Percentiles rank a stretch among this genome's conserved stretches.
Evolutionary conservation across 345 rosid species (phyloP).

Genomic region (Ceriops zippeliana): DNA sequence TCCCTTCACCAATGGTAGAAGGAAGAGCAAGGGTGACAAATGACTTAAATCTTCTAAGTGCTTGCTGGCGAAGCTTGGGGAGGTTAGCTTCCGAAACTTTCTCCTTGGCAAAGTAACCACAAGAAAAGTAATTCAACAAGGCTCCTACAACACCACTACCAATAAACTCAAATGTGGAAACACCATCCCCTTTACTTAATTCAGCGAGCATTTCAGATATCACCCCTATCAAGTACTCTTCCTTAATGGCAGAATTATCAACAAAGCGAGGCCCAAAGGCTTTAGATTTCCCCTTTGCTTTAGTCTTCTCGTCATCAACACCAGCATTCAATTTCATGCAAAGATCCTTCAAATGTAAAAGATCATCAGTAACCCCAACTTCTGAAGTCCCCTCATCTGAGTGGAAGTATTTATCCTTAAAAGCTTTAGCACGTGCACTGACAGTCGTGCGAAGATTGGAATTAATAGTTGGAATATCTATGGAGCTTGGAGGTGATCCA

Average conservation of each 20-base stretch:
- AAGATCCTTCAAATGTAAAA: slow-evolving; percentile 74
- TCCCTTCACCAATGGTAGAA: slow-evolving; percentile 41
- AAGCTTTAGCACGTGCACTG: slow-evolving; percentile 82
- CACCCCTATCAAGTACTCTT: slow-evolving; percentile 74
- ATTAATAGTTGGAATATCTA: slow-evolving; percentile 64
- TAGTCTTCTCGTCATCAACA: slow-evolving; percentile 76
- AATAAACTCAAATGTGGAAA: slow-evolving; percentile 95
- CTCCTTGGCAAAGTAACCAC: slow-evolving; percentile 83
- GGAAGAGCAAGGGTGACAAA: slow-evolving; percentile 82
- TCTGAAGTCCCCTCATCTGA: slow-evolving; percentile 69
- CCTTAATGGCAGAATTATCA: slow-evolving; percentile 65
- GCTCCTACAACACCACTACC: slow-evolving; percentile 98
- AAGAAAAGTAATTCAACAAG: slow-evolving; percentile 85
- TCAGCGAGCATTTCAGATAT: slow-evolving; percentile 81
- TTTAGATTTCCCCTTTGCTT: slow-evolving; percentile 86
- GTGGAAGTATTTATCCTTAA: slow-evolving; percentile 80
- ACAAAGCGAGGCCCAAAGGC: slow-evolving; percentile 51
- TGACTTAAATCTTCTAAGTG: slow-evolving; percentile 69
- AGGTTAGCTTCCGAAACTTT: slow-evolving; percentile 70
- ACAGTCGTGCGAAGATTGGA: slow-evolving; percentile 66
- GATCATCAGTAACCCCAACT: slow-evolving; percentile 95
- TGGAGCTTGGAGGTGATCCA: slow-evolving; percentile 64
- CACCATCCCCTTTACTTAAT: slow-evolving; percentile 94
- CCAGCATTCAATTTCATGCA: slow-evolving; percentile 70
- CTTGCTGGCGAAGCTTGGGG: slow-evolving; percentile 80